Evolutionary conservation across 179 eudicot species (phyloP).

Genomic region (Actinidia chinensis): DNA sequence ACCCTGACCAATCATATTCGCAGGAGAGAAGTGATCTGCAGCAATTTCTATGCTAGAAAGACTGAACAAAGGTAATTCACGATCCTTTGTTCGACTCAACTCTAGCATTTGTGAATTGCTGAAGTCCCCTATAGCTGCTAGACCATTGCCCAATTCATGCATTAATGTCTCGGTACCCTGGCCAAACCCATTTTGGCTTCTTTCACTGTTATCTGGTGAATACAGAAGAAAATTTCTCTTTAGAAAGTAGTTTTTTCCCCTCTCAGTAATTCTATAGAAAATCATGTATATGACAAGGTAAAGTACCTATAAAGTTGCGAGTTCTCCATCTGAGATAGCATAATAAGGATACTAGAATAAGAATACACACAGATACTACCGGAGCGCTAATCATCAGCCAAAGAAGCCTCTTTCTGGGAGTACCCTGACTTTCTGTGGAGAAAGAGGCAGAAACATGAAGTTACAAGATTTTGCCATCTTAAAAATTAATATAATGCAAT

Average conservation of each 20-base stretch:
- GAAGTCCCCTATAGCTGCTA: background rate
- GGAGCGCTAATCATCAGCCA: constrained; percentile 3
- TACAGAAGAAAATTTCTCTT: background rate
- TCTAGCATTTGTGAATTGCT: background rate
- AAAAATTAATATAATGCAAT: no score
- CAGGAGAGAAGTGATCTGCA: constrained; percentile 13
- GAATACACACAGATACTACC: background rate
- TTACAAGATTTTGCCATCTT: no score
- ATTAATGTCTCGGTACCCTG: no score
- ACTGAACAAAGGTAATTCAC: background rate
- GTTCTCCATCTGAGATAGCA: background rate
- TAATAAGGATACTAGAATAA: background rate
- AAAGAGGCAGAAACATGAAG: no score
- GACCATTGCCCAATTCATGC: background rate
- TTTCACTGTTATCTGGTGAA: background rate
- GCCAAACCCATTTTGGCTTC: background rate
- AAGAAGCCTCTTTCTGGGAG: background rate
- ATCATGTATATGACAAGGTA: no score
- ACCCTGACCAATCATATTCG: constrained; percentile 23
- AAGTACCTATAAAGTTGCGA: background rate
- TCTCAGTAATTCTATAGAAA: no score
- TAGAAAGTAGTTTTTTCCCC: no score
- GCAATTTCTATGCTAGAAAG: background rate
- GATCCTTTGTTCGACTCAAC: background rate
- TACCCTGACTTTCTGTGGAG: no score